Evolutionary conservation across 495 filamentous ascomycete genomes (phyloP), one percentile per base, ranked within the genome.

Genomic region (Glarea lozoyensis): DNA sequence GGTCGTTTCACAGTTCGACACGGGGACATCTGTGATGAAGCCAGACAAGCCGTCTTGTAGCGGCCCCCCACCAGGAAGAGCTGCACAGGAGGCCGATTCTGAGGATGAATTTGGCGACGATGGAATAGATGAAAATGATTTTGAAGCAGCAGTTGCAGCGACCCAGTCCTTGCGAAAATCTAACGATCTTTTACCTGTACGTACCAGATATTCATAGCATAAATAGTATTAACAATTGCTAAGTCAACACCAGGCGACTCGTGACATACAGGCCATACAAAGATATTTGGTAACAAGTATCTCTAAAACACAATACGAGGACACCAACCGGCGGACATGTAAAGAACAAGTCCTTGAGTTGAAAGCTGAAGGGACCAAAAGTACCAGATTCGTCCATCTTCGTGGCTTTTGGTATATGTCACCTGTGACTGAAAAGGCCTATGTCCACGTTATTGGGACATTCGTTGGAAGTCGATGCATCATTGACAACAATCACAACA

Each of bases 381-480:
- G 60, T 2, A 69, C 69, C 33, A 86, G 75, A 53, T 78, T 68
- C 9, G 76, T 98, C 24, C 70, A 82, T 43, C 75, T 98, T 36
- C 79, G 92, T 38, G 85, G 84, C 33, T 81, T 82, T 24, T 98
- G 92, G 92, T 50, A 70, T 46, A 84, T 87, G 20, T 93, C 83
- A 7, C 76, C 81, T 20, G 87, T 80, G 34, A 77, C 68, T 21
- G 69, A 73, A 32, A 82, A 81, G 29, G 78, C 84, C 7, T 87
- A 78, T 56, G 78, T 97, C 40, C 86, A 95, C 62, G 61, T 94
- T 41, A 82, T 94, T 43, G 88, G 88, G n/a, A 64, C 75, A 15
- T 93, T 94, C 53, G 46, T 52, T 32, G 66, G 81, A 41, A 48
- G 65, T 3, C 82, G 83, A 4, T 81, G 78, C 58, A 73, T 86